These are phyloP conservation scores for Groenewaldozyma salmanticensis DNA, from an alignment of 805 yeast species.

Conservation along the genomic window DNA sequence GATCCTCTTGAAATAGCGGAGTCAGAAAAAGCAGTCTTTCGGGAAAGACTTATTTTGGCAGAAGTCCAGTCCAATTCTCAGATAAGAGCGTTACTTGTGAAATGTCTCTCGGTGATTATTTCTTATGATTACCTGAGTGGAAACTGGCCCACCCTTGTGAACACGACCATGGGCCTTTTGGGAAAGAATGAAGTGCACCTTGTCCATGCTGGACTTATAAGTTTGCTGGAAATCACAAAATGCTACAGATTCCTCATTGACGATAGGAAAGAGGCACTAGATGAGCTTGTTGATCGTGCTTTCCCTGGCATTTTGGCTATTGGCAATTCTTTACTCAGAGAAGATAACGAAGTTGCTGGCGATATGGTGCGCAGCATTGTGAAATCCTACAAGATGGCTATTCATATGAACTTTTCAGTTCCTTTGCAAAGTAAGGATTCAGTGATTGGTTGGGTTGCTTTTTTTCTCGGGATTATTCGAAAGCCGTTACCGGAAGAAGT, in stretches of 20 bases:
- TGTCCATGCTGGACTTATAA: constrained; percentile 58
- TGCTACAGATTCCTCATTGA: constrained; percentile 65
- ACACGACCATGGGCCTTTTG: constrained; percentile 37
- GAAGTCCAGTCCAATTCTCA: constrained; percentile 40
- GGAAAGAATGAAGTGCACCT: constrained; percentile 33
- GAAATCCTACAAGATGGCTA: constrained; percentile 69
- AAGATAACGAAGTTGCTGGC: constrained; percentile 39
- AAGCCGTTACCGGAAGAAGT: constrained; percentile 49
- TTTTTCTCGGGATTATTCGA: constrained; percentile 61
- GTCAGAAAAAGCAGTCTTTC: constrained; percentile 67
- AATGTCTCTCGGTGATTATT: constrained; percentile 43
- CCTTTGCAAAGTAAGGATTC: constrained; percentile 46
- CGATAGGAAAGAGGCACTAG: constrained; percentile 42
- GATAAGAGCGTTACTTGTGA: constrained; percentile 34
- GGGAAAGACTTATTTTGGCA: constrained; percentile 57
- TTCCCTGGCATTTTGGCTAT: constrained; percentile 60
- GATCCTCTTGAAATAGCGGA: constrained; percentile 36
- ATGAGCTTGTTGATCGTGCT: constrained; percentile 42
- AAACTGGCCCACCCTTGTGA: constrained; percentile 47
- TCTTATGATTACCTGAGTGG: constrained; percentile 37
- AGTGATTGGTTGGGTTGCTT: constrained; percentile 59
- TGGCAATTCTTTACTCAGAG: constrained; percentile 44
- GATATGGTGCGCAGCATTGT: constrained; percentile 68
- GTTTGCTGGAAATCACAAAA: constrained; percentile 61
- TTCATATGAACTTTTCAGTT: constrained; percentile 57